These are phyloP conservation scores for Quercus mongolica DNA, from an alignment of 306 rosid genomes.

Conservation along the genomic window DNA sequence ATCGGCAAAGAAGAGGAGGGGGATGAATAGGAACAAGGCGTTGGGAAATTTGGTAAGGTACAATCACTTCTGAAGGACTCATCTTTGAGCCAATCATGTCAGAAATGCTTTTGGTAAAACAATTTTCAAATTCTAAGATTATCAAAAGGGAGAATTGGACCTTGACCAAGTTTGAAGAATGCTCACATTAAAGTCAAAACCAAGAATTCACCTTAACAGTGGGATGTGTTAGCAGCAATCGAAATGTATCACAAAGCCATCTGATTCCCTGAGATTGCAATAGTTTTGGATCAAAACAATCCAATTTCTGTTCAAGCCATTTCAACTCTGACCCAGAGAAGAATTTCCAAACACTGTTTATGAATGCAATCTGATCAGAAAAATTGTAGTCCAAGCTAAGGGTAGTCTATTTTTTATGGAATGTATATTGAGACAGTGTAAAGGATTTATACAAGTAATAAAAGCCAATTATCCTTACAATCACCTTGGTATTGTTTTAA, in stretches of 20 bases:
- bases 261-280: no score
- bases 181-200: no score
- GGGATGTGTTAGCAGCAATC: no score
- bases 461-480: background rate
- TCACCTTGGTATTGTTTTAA: background rate
- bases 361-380: slow-evolving; percentile 24
- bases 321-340: no score
- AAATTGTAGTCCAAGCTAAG: background rate
- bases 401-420: background rate
- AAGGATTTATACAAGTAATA: background rate
- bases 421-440: background rate
- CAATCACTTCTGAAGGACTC: background rate
- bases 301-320: no score
- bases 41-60: background rate
- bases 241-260: no score
- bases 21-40: background rate
- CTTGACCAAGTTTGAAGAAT: no score
- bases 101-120: no score
- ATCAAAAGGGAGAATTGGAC: background rate
- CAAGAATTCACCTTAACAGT: no score
- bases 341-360: slow-evolving; percentile 17
- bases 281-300: no score
- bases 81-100: no score
- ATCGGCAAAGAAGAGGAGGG: background rate
- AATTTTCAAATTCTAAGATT: no score